Evolutionary conservation across 208 protist genomes (phyloP).

Genomic region (Spongospora subterranea): DNA sequence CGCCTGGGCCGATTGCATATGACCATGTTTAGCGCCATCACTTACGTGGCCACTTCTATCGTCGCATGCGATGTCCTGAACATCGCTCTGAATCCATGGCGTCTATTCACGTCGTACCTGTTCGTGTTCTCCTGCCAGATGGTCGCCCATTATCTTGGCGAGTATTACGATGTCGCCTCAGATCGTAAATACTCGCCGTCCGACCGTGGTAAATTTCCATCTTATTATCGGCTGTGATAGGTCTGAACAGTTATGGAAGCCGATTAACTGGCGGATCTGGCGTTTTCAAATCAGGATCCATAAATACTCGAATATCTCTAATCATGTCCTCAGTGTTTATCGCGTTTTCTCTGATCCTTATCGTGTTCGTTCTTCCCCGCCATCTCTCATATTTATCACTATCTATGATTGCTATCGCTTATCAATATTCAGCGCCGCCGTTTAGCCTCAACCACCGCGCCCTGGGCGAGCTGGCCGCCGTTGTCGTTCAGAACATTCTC

Average conservation of each 20-base stretch:
- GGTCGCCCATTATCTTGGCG: constrained; percentile 31
- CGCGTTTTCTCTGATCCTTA: background rate
- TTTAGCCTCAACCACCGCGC: background rate
- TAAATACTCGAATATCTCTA: background rate
- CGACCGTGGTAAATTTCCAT: background rate
- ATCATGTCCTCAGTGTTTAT: background rate
- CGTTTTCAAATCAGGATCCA: background rate
- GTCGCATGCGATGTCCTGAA: background rate
- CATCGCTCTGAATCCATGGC: background rate
- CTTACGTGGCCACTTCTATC: background rate
- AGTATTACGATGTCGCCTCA: constrained; percentile 29
- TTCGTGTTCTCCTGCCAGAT: constrained; percentile 54
- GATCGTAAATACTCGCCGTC: background rate
- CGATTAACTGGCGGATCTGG: constrained; percentile 36
- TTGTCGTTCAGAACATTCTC: constrained; percentile 32
- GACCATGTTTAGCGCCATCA: constrained; percentile 30
- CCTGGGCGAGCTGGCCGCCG: constrained; percentile 19
- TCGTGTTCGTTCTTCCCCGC: background rate
- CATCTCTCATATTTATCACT: background rate
- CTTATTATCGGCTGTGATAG: background rate
- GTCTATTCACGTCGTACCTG: background rate
- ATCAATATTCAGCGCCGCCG: constrained; percentile 41
- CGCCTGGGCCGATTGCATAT: constrained; percentile 30
- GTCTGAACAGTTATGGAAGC: background rate
- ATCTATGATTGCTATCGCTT: constrained; percentile 17